These are phyloP conservation scores for Aspergillus luchuensis DNA, from an alignment of 2,329 filamentous ascomycete genomes.

Conservation along the genomic window DNA sequence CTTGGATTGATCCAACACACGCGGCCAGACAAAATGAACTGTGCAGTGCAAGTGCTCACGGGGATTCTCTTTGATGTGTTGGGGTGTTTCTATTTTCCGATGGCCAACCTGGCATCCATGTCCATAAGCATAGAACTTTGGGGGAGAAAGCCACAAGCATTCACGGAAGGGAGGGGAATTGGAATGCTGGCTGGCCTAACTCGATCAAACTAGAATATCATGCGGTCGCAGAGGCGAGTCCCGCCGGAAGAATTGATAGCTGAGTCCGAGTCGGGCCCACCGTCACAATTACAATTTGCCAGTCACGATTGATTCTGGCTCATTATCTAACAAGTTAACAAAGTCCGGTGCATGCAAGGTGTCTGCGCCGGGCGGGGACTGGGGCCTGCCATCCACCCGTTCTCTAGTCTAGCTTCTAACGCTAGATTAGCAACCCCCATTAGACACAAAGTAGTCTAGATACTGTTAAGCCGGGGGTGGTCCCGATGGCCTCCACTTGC, in stretches of 20 bases:
- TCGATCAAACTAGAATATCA: not conserved
- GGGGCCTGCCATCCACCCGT: not conserved
- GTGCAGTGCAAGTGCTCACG: not conserved
- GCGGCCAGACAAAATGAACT: not conserved
- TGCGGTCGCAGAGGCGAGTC: not conserved
- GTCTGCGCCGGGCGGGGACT: not conserved
- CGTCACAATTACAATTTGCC: not conserved
- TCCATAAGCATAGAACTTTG: not conserved
- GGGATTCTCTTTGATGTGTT: not conserved
- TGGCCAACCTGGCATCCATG: not conserved
- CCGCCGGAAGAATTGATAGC: not conserved
- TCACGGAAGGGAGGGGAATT: too few relatives aligned
- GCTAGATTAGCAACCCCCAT: not conserved
- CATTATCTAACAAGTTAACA: too few relatives aligned
- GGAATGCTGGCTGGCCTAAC: not conserved
- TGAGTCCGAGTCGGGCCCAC: not conserved
- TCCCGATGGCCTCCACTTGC: too few relatives aligned
- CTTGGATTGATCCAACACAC: not conserved
- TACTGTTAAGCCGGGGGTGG: too few relatives aligned
- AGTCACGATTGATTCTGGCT: not conserved
- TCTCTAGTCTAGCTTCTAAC: not conserved
- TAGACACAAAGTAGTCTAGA: too few relatives aligned
- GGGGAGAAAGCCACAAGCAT: too few relatives aligned
- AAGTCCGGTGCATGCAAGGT: not conserved
- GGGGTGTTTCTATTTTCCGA: not conserved